Evolutionary conservation across 352 stramenopile genomes (phyloP), one percentile per base, ranked within the genome.

Genomic region (Phytophthora litchii): DNA sequence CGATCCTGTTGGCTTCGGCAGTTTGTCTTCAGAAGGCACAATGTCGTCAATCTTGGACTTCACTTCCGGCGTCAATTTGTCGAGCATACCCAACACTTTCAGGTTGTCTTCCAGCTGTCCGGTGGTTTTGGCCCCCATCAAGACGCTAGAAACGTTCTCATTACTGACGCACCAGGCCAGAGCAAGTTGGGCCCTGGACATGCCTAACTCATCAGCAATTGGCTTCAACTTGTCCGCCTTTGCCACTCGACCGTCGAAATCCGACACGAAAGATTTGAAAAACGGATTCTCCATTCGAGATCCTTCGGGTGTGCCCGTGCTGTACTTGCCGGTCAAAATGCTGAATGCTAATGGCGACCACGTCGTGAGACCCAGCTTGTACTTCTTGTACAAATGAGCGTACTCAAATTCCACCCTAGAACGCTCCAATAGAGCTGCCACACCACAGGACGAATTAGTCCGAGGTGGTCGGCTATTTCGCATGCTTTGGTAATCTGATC

Each of bases 241-340:
- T n/a, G 36, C 48, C n/a, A 46, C 35, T 2, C 48, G 48, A 3
- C 45, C 48, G n/a, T 21, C 35, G 11, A 56, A 56, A 20, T 56
- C 48, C 1, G 48, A 16, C 25, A 56, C 40, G 58, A 89, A 32
- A 31, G 83, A 70, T 5, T 27, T 27, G 23, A 5, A 27, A 5
- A 27, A 27, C 23, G 23, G 23, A 27, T 27, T 13, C 44, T 67
- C 32, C 53, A 73, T 4, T 76, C 70, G 23, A 69, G 74, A 27
- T 34, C 23, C 23, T 23, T 57, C 52, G 14, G 40, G 56, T 16
- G 60, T 57, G 16, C 59, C 67, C 3, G 38, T 11, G 20, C 67
- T 68, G 71, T 89, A 87, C 63, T 89, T 88, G 61, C 61, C 78
- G 21, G 80, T 86, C 29, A 90, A 60, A 3, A 86, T 49, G 7